Evolutionary conservation across 192 early-diverging fungal species (phyloP), one percentile per base, ranked within the genome.

Genomic region (Ambispora gerdemannii): DNA sequence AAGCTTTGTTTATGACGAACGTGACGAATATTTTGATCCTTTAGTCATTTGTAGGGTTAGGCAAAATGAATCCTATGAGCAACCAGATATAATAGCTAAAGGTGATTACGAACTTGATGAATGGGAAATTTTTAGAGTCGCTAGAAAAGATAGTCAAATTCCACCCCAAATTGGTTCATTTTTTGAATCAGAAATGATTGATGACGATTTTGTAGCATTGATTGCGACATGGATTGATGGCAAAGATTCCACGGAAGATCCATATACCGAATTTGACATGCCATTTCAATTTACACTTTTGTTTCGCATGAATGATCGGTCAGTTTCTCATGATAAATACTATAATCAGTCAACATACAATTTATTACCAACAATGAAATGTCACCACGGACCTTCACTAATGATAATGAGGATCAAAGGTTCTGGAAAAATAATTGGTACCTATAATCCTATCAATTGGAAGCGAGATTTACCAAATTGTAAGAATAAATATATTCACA

Each of bases 341-440:
- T 31, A 61, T n/a, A 27, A 61, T 61, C 10, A 61, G 22, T 61
- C 59, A 1, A 13, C 52, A 6, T 0, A 1, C 4, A 61, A 19
- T 20, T 20, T 19, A 7, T 61, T 61, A 61, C 59, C 59, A 33
- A 61, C 59, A 35, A 61, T 61, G 25, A 61, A 19, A 61, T 61
- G 59, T 35, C 32, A 22, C 13, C 28, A 61, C 3, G 59, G 59
- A 20, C 59, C 59, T 34, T 61, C 59, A 61, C 11, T 61, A 22
- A 61, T 61, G 59, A 61, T 61, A 61, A 61, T 61, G n/a, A 61
- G 35, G 35, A 13, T 61, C 35, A 61, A 35, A 60, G 7, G 6
- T 30, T 61, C 59, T 0, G 32, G 32, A 8, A 61, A 61, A 34
- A 31, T 61, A 15, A 61, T 61, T 61, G 59, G 59, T n/a, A 19